phyloP scores from a whole-genome alignment of 1,139 yeast genomes.

The Arxiozyma telluris region DNA sequence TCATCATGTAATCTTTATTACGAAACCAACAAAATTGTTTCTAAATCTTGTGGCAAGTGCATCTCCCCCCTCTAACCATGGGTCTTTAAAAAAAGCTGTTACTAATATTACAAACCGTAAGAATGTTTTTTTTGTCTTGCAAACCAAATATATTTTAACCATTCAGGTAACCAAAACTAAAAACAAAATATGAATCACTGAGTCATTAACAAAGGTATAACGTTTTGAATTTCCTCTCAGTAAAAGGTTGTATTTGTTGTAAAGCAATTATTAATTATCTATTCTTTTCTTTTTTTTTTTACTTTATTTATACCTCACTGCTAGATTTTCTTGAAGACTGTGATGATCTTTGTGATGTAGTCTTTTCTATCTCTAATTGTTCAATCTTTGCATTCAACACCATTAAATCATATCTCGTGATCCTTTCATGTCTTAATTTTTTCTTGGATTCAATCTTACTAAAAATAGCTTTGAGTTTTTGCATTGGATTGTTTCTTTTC shows the following conservation, averaged over 20 bases:
- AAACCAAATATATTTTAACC: no score
- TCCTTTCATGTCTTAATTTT: slow-evolving; percentile 1
- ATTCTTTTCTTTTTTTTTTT: no score
- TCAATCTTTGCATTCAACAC: not conserved
- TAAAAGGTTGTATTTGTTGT: no score
- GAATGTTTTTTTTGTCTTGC: not conserved
- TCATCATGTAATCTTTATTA: not conserved
- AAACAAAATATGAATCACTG: no score
- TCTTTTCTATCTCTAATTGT: not conserved
- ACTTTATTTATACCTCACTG: not conserved
- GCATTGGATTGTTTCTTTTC: not conserved
- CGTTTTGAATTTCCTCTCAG: not conserved
- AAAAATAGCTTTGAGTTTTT: slow-evolving; percentile 2
- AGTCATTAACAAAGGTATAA: not conserved
- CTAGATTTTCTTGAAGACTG: not conserved
- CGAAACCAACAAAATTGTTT: no score
- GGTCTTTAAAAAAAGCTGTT: no score
- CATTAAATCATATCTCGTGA: slow-evolving; percentile 9
- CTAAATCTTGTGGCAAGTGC: not conserved
- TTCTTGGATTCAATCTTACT: not conserved
- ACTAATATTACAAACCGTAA: not conserved
- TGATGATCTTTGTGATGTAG: slow-evolving; percentile 1
- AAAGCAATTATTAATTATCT: not conserved
- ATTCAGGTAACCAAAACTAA: not conserved
- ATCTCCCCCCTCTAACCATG: not conserved